Percentiles rank a stretch among this genome's conserved stretches.
These are phyloP conservation scores for Cyberlindnera mycetangii DNA, from an alignment of 805 yeast species.

Conservation along the genomic window DNA sequence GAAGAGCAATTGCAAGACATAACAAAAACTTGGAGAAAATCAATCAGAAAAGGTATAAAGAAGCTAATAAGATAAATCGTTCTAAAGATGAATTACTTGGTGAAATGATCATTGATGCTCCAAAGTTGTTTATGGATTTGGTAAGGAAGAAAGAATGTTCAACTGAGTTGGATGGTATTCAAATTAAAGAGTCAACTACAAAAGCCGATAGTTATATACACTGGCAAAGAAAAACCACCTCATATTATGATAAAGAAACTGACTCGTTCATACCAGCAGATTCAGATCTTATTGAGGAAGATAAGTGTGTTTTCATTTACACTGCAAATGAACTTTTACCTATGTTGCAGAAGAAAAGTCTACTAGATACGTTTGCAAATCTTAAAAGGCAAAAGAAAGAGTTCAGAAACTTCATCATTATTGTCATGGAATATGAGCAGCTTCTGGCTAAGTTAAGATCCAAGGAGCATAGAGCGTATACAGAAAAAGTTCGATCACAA, in stretches of 20 bases:
- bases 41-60: slow-evolving; percentile 23
- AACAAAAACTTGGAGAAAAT: slow-evolving; percentile 13
- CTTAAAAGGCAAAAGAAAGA: slow-evolving; percentile 22
- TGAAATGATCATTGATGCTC: slow-evolving; percentile 47
- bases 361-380: slow-evolving; percentile 24
- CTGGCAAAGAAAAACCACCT: slow-evolving; percentile 49
- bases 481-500: slow-evolving; percentile 31
- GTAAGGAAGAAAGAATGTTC: slow-evolving; percentile 31
- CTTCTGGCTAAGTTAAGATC: slow-evolving; percentile 42
- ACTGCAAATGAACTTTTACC: slow-evolving; percentile 44
- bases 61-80: slow-evolving; percentile 38
- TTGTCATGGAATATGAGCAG: slow-evolving; percentile 49
- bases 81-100: slow-evolving; percentile 48
- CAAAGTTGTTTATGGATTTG: slow-evolving; percentile 29
- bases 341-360: slow-evolving; percentile 29
- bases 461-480: slow-evolving; percentile 44
- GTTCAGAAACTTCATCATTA: slow-evolving; percentile 36
- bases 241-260: slow-evolving; percentile 44
- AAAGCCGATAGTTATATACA: slow-evolving; percentile 28
- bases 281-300: slow-evolving; percentile 41
- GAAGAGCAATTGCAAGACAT: neutral
- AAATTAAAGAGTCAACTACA: slow-evolving; percentile 25
- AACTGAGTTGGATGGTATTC: slow-evolving; percentile 23
- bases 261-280: slow-evolving; percentile 57
- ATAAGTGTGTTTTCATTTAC: slow-evolving; percentile 40